Conservation (phyloP, 2,329 filamentous ascomycete genomes). For the Colletotrichum abscissum region DNA sequence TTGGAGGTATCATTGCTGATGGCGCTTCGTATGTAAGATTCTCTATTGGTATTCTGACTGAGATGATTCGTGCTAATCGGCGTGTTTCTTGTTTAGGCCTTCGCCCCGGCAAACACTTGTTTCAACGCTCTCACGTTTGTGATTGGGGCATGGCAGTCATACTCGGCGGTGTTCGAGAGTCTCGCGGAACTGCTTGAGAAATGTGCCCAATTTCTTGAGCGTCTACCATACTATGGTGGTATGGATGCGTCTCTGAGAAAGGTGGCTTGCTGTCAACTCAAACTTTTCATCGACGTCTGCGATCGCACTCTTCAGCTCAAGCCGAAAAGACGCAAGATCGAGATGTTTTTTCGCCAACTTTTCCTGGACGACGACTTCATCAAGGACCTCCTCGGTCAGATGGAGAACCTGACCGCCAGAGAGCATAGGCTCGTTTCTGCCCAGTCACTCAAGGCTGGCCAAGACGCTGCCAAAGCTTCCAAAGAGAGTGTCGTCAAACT, state of each 20-base stretch:
- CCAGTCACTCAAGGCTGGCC: too few species aligned
- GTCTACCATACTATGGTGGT: background rate
- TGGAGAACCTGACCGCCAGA: too few species aligned
- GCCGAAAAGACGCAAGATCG: background rate
- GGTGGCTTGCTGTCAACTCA: background rate
- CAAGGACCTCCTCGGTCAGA: too few species aligned
- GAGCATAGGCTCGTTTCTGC: too few species aligned
- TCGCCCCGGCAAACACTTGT: too few species aligned
- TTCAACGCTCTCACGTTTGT: too few species aligned
- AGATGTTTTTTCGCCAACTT: background rate
- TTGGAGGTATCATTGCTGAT: slow-evolving; percentile 47
- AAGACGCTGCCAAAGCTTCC: too few species aligned
- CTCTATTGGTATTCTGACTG: too few species aligned
- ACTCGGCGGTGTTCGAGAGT: background rate
- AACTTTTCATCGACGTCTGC: background rate
- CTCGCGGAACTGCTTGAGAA: background rate
- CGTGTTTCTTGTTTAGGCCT: too few species aligned
- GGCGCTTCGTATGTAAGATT: slow-evolving; percentile 40
- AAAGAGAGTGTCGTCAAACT: too few species aligned
- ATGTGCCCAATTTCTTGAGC: background rate
- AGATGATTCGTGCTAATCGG: too few species aligned
- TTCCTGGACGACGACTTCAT: background rate
- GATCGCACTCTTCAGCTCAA: background rate
- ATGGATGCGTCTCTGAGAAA: background rate
- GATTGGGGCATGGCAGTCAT: too few species aligned